phyloP scores from a whole-genome alignment of 2,329 filamentous ascomycete genomes.

The Aschersonia sp. region DNA sequence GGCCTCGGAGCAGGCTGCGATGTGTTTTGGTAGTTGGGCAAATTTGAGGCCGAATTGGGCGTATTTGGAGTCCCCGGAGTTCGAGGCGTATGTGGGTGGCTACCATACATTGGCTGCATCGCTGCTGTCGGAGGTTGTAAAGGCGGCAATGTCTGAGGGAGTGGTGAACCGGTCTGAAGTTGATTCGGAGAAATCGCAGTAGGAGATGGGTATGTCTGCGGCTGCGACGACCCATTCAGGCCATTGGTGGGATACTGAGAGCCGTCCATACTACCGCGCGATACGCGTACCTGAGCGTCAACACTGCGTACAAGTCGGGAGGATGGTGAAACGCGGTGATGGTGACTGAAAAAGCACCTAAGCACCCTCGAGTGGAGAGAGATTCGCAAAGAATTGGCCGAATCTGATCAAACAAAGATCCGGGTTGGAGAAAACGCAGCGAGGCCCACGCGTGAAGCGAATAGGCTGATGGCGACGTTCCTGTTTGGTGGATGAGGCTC shows the following conservation, averaged over 20 bases:
- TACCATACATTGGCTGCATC: constrained; percentile 36
- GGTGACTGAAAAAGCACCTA: constrained; percentile 2
- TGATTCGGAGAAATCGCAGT: constrained; percentile 37
- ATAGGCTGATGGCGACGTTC: constrained; percentile 13
- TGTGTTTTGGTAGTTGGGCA: constrained; percentile 38
- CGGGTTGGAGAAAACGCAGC: constrained; percentile 5
- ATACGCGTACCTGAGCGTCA: constrained; percentile 15
- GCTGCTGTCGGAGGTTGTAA: constrained; percentile 31
- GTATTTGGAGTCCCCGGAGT: constrained; percentile 50
- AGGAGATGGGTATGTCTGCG: constrained; percentile 34
- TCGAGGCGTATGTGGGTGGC: constrained; percentile 45
- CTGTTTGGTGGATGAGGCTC: constrained; percentile 23
- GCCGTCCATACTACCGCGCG: constrained; percentile 37
- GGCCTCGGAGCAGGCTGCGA: constrained; percentile 32
- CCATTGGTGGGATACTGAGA: constrained; percentile 39
- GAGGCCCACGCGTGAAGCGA: constrained; percentile 13
- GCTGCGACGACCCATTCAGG: constrained; percentile 37
- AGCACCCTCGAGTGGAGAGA: constrained; percentile 7
- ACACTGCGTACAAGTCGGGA: constrained; percentile 1
- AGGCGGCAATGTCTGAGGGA: constrained; percentile 41
- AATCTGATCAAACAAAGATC: constrained; percentile 1
- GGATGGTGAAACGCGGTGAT: too few species aligned
- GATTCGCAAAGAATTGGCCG: constrained; percentile 5
- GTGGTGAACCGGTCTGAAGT: constrained; percentile 30
- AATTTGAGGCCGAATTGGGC: constrained; percentile 37